phyloP scores from a whole-genome alignment of 495 filamentous ascomycete species.

The Hypoxylon crocopeplum region DNA sequence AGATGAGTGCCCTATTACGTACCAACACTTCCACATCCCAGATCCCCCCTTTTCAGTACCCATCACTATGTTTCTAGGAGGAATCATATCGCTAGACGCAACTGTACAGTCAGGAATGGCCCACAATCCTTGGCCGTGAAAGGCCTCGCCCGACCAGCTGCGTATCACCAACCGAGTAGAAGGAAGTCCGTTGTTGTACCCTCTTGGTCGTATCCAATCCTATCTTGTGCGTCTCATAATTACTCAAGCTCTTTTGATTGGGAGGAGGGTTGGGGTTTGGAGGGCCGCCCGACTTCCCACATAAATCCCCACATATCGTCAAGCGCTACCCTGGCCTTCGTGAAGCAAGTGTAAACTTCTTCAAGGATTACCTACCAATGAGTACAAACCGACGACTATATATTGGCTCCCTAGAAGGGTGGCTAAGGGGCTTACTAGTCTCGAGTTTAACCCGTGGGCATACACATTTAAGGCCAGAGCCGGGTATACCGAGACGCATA shows the following conservation, averaged over 20 bases:
- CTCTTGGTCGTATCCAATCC: neutral
- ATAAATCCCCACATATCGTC: neutral
- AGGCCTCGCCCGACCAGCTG: too few relatives aligned
- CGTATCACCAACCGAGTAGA: too few relatives aligned
- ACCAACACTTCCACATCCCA: neutral
- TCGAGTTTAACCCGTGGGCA: too few relatives aligned
- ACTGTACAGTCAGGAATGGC: neutral
- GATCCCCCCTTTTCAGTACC: neutral
- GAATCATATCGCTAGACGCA: conserved; percentile 1
- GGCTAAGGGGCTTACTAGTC: too few relatives aligned
- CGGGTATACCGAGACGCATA: too few relatives aligned
- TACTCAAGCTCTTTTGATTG: conserved; percentile 2
- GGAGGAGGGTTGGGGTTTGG: conserved; percentile 1
- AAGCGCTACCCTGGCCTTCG: neutral
- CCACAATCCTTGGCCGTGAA: neutral
- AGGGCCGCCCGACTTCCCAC: neutral
- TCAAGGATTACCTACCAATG: too few relatives aligned
- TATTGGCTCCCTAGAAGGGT: too few relatives aligned
- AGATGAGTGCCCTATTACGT: neutral
- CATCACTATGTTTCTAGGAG: neutral
- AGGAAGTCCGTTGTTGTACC: too few relatives aligned
- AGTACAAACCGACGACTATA: too few relatives aligned
- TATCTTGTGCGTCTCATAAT: too few relatives aligned
- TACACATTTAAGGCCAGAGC: too few relatives aligned
- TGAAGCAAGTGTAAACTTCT: neutral